phyloP scores from a whole-genome alignment of 2,329 filamentous ascomycete species.

The Colletotrichum euphorbiae region DNA sequence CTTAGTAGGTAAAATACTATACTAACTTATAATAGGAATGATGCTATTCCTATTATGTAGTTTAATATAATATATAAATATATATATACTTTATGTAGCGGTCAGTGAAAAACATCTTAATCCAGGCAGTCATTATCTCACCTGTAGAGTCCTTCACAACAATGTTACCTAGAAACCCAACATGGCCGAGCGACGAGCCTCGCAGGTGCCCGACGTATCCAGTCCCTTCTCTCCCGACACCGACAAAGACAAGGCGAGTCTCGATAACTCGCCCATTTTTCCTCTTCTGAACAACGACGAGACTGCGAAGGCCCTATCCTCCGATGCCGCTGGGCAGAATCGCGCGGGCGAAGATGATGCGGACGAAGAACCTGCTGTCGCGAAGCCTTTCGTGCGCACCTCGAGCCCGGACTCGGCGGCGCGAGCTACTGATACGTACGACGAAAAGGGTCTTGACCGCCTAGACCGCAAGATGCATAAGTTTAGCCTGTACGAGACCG shows the following conservation, averaged over 20 bases:
- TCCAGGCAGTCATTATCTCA: too few species aligned
- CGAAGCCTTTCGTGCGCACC: slow-evolving; percentile 67
- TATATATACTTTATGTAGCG: too few species aligned
- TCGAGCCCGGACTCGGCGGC: slow-evolving; percentile 61
- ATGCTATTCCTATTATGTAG: too few species aligned
- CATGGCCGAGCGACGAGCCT: background rate
- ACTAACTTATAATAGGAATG: too few species aligned
- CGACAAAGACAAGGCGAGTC: background rate
- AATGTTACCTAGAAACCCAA: background rate
- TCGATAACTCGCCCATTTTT: slow-evolving; percentile 45
- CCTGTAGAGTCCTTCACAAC: too few species aligned
- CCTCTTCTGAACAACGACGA: slow-evolving; percentile 53
- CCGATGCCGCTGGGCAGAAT: slow-evolving; percentile 40
- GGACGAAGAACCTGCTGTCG: slow-evolving; percentile 69
- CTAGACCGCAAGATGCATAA: slow-evolving; percentile 84
- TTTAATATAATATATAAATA: too few species aligned
- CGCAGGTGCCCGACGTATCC: background rate
- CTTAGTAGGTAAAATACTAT: too few species aligned
- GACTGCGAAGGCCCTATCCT: slow-evolving; percentile 44
- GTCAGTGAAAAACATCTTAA: too few species aligned
- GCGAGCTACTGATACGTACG: slow-evolving; percentile 47
- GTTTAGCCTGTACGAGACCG: slow-evolving; percentile 97
- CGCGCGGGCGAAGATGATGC: slow-evolving; percentile 60
- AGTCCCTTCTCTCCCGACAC: background rate
- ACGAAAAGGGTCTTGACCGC: slow-evolving; percentile 50